Evolutionary conservation across 495 filamentous ascomycete species (phyloP), one percentile per base, ranked within the genome.

Genomic region (Neurospora hispaniola): DNA sequence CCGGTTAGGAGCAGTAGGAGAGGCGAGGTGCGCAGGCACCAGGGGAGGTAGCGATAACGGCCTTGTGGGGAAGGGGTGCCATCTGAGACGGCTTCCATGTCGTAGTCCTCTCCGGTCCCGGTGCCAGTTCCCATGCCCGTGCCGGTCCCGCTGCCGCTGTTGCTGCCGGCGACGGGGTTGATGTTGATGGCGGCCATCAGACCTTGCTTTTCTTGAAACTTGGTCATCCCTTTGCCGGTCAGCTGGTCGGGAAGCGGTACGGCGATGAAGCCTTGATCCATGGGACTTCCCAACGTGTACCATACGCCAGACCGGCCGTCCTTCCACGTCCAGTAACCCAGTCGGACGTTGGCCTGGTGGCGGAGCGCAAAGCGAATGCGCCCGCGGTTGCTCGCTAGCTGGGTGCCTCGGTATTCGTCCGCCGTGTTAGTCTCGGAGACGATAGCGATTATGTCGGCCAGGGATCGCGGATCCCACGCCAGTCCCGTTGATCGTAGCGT

Each of bases 311-410:
- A 76, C 14, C 78, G 71, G 31, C 77, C 78, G 74, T 87, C 87
- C 20, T 86, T 86, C 39, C 89, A 85, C 69, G 86, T 88, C 94
- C 94, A 97, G 79, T 97, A 97, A 8, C 94, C 92, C 38, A 97
- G 85, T 35, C 89, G 86, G 72, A 94, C 88, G 11, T 85, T 80
- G 44, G 87, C 86, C 14, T 83, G 82, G 40, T 77, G 76, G 38
- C 81, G 79, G 14, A 92, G 82, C 23, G 84, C 82, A 31, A 81
- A 73, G 69, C 76, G 84, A 71, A 86, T 84, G 77, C 84, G 66
- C 75, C 81, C 74, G 83, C 86, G 69, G 79, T 88, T 80, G 86
- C 90, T 18, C 83, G 89, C 74, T 82, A 86, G 73, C 85, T 88
- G 83, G 86, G 83, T 82, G 18, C 84, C 82, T 14, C 76, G 77